Evolutionary conservation across 1,284 basidiomycete species (phyloP), one percentile per base, ranked within the genome.

Genomic region (Tremellales sp.): DNA sequence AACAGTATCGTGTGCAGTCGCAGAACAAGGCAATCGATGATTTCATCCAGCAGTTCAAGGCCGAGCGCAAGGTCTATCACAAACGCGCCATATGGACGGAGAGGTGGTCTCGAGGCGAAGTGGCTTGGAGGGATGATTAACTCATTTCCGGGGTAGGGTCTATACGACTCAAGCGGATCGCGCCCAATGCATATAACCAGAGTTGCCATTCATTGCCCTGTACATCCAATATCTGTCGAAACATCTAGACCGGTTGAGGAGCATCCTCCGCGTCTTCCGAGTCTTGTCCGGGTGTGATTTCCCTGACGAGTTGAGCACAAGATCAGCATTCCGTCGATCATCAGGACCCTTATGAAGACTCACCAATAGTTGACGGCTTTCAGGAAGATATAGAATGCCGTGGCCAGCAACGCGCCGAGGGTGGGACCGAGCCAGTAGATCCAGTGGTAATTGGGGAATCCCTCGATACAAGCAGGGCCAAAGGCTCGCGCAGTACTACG

Each of bases 71-170:
- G 73, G 77, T 79, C 14, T 94, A 91, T 69, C 91, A 95, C 69
- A 92, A 92, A 68, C 78, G 91, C 24, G 82, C 83, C 3, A 84
- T 93, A 67, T 93, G 87, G 86, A 81, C 83, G 16, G 86, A 91
- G 61, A 78, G 85, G 58, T 93, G 90, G 87, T 76, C 81, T 1
- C 77, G 81, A 25, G 87, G 87, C 1, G 83, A 88, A 57, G 89
- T 94, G 4, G 79, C 79, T 22, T 94, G 90, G 90, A 69, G 77
- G 48, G 82, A 83, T 51, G 80, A 81, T 55, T 79, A 32, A 43
- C n/a, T n/a, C n/a, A n/a, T n/a, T n/a, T n/a, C n/a, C n/a, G n/a
- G n/a, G n/a, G n/a, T n/a, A n/a, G n/a, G n/a, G n/a, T n/a, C n/a
- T n/a, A n/a, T n/a, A n/a, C n/a, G n/a, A n/a, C n/a, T n/a, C n/a